Evolutionary conservation across 2,329 filamentous ascomycete species (phyloP).

Genomic region (Scedosporium boydii): DNA sequence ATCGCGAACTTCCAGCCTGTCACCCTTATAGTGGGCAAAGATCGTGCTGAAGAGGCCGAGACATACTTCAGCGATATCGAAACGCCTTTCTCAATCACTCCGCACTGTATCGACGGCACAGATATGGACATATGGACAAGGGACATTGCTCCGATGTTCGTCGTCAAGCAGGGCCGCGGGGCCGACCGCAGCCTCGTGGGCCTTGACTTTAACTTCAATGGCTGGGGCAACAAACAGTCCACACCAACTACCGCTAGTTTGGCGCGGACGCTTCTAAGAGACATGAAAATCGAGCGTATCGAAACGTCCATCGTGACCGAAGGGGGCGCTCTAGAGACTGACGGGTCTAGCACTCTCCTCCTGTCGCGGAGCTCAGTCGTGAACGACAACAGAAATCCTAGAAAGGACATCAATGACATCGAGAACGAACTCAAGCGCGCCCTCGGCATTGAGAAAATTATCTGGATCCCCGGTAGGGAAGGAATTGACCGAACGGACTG

Average conservation of each 20-base stretch:
- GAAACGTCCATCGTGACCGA: constrained; percentile 12
- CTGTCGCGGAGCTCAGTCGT: constrained; percentile 19
- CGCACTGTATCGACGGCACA: background rate
- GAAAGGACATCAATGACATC: constrained; percentile 10
- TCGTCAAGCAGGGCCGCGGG: constrained; percentile 2
- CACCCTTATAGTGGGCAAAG: background rate
- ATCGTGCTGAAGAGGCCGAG: background rate
- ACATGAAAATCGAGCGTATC: constrained; percentile 1
- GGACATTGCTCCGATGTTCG: constrained; percentile 17
- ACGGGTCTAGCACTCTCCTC: constrained; percentile 19
- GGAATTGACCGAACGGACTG: constrained; percentile 17
- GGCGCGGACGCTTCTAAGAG: background rate
- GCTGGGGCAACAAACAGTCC: constrained; percentile 16
- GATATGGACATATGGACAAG: constrained; percentile 18
- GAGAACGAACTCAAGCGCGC: constrained; percentile 13
- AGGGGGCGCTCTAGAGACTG: constrained; percentile 18
- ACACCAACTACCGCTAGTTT: constrained; percentile 11
- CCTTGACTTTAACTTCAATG: constrained; percentile 18
- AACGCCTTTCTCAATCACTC: background rate
- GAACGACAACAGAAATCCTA: constrained; percentile 19
- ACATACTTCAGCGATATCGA: background rate
- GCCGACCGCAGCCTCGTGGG: constrained; percentile 6
- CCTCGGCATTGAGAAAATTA: constrained; percentile 16
- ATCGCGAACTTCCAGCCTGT: background rate
- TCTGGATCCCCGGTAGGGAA: constrained; percentile 18